These are phyloP conservation scores for Monilinia fructicola DNA, from an alignment of 2,329 filamentous ascomycete genomes.

Conservation along the genomic window DNA sequence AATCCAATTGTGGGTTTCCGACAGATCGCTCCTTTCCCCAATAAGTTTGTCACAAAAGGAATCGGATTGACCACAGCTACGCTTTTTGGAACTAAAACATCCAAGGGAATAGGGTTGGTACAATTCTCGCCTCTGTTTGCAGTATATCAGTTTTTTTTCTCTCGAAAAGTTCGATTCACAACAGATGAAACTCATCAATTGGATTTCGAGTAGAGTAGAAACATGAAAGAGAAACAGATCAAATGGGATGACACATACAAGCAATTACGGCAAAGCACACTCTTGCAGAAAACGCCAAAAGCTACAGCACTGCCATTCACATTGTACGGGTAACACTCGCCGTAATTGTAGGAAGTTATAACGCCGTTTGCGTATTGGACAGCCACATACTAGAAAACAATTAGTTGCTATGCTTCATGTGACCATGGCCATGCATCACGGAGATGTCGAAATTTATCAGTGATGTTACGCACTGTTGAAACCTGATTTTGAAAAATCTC, in stretches of 20 bases:
- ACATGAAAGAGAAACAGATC: background rate
- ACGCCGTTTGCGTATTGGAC: too few relatives aligned
- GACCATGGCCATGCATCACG: too few relatives aligned
- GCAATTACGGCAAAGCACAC: conserved; percentile 2
- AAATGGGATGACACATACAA: background rate
- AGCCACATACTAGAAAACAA: too few relatives aligned
- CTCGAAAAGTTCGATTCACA: too few relatives aligned
- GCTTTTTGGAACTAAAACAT: background rate
- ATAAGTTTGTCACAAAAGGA: background rate
- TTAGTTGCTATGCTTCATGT: too few relatives aligned
- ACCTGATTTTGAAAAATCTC: too few relatives aligned
- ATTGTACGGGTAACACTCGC: background rate
- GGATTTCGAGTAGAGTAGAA: background rate
- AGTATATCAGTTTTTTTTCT: background rate
- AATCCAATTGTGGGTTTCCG: accelerated
- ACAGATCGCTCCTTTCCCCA: conserved; percentile 6
- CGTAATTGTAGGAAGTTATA: background rate
- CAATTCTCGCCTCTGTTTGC: background rate
- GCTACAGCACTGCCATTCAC: conserved; percentile 3
- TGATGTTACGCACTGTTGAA: too few relatives aligned
- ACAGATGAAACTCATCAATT: background rate
- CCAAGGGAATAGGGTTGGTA: background rate
- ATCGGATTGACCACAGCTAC: background rate
- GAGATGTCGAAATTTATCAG: too few relatives aligned
- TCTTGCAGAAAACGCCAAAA: conserved; percentile 7